phyloP scores from a whole-genome alignment of 192 early-diverging fungal species.

The Martensiomyces pterosporus region DNA sequence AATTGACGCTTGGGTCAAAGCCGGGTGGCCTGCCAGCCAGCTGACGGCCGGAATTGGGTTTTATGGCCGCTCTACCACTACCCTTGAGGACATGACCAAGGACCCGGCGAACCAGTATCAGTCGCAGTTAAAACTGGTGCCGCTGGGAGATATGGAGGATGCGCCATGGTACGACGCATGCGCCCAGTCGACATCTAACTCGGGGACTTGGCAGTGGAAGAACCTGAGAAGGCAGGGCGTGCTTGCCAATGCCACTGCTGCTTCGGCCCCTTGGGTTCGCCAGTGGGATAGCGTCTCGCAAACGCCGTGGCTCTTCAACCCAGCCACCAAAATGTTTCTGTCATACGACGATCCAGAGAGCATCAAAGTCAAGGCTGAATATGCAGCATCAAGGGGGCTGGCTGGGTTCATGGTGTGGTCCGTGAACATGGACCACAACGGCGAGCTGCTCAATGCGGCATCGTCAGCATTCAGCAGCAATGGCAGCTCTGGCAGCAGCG shows the following conservation, averaged over 20 bases:
- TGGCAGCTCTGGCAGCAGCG: background rate
- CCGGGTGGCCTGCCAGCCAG: slow-evolving; percentile 58
- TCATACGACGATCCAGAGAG: slow-evolving; percentile 65
- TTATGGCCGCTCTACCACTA: slow-evolving; percentile 53
- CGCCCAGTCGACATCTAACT: slow-evolving; percentile 35
- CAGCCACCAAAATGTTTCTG: slow-evolving; percentile 52
- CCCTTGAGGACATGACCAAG: slow-evolving; percentile 29
- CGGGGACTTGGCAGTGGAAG: slow-evolving; percentile 61
- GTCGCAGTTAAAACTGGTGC: slow-evolving; percentile 8
- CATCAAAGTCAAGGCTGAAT: slow-evolving; percentile 52
- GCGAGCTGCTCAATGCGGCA: slow-evolving; percentile 44
- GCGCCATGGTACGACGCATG: slow-evolving; percentile 56
- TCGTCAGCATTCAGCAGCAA: background rate
- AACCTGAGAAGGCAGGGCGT: slow-evolving; percentile 55
- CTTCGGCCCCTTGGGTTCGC: slow-evolving; percentile 55
- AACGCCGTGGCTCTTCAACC: slow-evolving; percentile 74
- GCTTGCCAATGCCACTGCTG: slow-evolving; percentile 39
- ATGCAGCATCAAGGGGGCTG: slow-evolving; percentile 51
- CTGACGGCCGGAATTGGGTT: slow-evolving; percentile 60
- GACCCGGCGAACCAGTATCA: slow-evolving; percentile 29
- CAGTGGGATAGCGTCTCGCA: slow-evolving; percentile 52
- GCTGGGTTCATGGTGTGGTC: slow-evolving; percentile 62
- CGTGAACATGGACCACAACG: slow-evolving; percentile 21
- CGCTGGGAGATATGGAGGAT: slow-evolving; percentile 54
- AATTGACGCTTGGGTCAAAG: slow-evolving; percentile 54